Evolutionary conservation across 2,329 filamentous ascomycete species (phyloP).

Genomic region (Scedosporium dehoogii): DNA sequence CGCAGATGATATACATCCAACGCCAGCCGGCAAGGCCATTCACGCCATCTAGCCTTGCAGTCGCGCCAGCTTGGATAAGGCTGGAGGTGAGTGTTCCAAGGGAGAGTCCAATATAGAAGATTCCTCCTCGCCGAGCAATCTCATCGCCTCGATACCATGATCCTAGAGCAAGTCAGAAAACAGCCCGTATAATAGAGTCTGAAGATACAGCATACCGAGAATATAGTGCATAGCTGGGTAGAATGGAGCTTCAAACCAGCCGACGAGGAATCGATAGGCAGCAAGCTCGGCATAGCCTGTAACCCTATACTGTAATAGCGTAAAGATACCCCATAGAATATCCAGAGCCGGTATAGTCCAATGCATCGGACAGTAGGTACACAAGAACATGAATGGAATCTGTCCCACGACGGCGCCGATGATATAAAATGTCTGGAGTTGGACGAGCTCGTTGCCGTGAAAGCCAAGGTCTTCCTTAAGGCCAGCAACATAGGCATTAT

Average conservation of each 20-base stretch:
- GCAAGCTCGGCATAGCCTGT: slow-evolving; percentile 37
- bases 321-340: slow-evolving; percentile 47
- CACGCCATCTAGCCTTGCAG: slow-evolving; percentile 28
- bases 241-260: slow-evolving; percentile 37
- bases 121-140: slow-evolving; percentile 35
- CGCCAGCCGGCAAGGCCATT: slow-evolving; percentile 37
- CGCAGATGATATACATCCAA: slow-evolving; percentile 47
- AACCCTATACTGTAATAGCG: slow-evolving; percentile 42
- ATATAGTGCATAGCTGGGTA: slow-evolving; percentile 30
- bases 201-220: slow-evolving; percentile 12
- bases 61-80: slow-evolving; percentile 34
- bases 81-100: slow-evolving; percentile 42
- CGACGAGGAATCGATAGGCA: slow-evolving; percentile 44
- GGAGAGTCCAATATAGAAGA: slow-evolving; percentile 39
- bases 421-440: slow-evolving; percentile 39
- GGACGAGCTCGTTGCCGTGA: slow-evolving; percentile 41
- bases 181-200: background rate
- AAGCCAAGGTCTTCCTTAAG: slow-evolving; percentile 41
- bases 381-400: slow-evolving; percentile 41
- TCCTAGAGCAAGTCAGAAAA: slow-evolving; percentile 16
- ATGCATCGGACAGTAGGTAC: slow-evolving; percentile 35
- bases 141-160: slow-evolving; percentile 41
- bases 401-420: slow-evolving; percentile 38
- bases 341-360: slow-evolving; percentile 42
- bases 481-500: slow-evolving; percentile 44